Evolutionary conservation across 495 filamentous ascomycete genomes (phyloP), one percentile per base, ranked within the genome.

Genomic region (Talaromyces proteolyticus): DNA sequence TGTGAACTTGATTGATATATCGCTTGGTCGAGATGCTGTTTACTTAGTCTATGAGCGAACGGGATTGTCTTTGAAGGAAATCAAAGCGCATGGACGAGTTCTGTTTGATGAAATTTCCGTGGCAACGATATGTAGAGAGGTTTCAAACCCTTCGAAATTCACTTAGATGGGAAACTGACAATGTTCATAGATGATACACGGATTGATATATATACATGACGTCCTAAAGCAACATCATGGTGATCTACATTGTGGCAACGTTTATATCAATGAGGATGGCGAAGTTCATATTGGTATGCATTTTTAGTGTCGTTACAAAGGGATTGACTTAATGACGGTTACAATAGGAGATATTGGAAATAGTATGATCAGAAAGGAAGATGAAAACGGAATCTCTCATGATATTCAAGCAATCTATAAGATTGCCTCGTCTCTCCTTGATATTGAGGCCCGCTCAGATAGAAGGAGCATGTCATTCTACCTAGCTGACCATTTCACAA

Each of bases 221-320:
- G 43, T 26, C 1, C 24, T 46, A 4, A 16, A 16, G 22, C 25
- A 18, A 21, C 0, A 24, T 16, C 24, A 46, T 36, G 24, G 43
- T 4, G 12, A 46, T 46, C n/a, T 46, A 16, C 3, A 25, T 0
- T 46, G 43, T 12, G 43, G 29, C 43, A 34, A 34, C 25, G 18
- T 46, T 2, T 19, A 46, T 46, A 12, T 46, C 43, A 46, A 12
- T 11, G 43, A 29, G 25, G 24, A 46, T 46, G 43, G 43, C 43
- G 43, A 46, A 46, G 43, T 46, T 45, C 23, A 44, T n/a, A 44
- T 44, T 23, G 42, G 20, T 44, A 44, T 44, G 42, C 20, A 21
- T 44, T 21, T 21, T 21, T n/a, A 44, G n/a, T 21, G 18, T 21
- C n/a, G 42, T n/a, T n/a, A 21, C 19, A 19, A 21, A 6, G 21